Conservation (phyloP, 495 filamentous ascomycete genomes). For the Lophiotrema nucula region DNA sequence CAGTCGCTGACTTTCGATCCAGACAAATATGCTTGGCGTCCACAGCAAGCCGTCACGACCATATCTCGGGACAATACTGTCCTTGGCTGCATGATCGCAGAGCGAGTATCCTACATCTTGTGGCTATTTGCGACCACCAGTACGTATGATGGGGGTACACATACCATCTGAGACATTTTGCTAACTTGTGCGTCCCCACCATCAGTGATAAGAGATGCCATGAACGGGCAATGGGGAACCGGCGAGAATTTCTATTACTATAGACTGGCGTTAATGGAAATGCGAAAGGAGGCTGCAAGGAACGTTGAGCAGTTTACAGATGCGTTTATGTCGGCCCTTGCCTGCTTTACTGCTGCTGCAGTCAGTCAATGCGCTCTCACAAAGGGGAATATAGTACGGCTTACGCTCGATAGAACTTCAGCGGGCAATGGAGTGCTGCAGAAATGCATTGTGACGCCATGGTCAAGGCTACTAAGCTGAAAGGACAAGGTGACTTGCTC, state of each 20-base stretch:
- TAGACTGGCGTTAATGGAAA: neutral
- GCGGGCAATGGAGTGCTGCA: neutral
- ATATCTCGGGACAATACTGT: neutral
- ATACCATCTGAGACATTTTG: neutral
- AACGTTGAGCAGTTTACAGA: neutral
- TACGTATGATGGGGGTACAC: neutral
- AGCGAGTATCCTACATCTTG: neutral
- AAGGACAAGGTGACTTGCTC: neutral
- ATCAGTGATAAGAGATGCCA: too few relatives aligned
- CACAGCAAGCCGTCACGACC: neutral
- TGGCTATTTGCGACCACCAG: neutral
- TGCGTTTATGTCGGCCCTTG: neutral
- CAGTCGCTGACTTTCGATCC: neutral
- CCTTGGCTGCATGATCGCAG: neutral
- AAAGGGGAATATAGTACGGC: neutral
- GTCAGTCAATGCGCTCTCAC: neutral
- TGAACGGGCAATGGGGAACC: neutral
- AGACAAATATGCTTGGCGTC: slow-evolving; percentile 1
- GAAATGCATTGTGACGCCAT: neutral
- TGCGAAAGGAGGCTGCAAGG: neutral
- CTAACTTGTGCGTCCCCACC: neutral
- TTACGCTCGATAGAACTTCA: neutral
- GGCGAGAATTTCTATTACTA: neutral
- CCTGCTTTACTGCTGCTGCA: neutral
- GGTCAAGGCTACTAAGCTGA: neutral